Conservation (phyloP, 371 early-diverging fungal species). For the Nematocida major region DNA sequence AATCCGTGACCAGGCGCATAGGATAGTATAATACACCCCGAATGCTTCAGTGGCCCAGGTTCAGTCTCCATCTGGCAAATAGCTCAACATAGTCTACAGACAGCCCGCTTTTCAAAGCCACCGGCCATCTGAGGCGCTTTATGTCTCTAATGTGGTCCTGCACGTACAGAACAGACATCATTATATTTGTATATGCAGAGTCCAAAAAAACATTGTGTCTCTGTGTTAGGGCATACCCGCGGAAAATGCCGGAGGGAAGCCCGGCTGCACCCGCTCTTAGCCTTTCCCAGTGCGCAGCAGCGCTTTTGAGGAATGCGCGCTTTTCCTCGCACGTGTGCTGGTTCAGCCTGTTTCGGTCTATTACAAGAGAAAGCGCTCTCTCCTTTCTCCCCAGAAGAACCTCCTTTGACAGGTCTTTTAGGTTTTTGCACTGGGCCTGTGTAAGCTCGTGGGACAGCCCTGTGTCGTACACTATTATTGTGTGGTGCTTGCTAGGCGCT, state of each 20-base stretch:
- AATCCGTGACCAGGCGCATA: not conserved
- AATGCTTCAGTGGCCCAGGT: not conserved
- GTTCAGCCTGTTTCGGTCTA: constrained; percentile 19
- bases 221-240: not conserved
- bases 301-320: not conserved
- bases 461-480: constrained; percentile 35
- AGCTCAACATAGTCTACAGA: not conserved
- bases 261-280: not conserved
- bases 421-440: constrained; percentile 12
- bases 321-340: not conserved
- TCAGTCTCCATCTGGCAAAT: not conserved
- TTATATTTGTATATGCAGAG: constrained; percentile 33
- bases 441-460: constrained; percentile 23
- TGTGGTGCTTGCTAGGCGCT: not conserved
- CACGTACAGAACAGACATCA: constrained; percentile 16
- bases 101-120: not conserved
- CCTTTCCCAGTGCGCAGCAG: not conserved
- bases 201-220: constrained; percentile 37
- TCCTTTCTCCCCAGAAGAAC: not conserved
- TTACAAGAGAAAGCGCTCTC: constrained; percentile 7
- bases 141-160: not conserved
- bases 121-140: not conserved
- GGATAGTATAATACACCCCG: not conserved
- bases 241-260: no score
- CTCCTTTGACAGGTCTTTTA: constrained; percentile 18